These are phyloP conservation scores for Chrysoporthe cubensis DNA, from an alignment of 2,329 filamentous ascomycete species.

Conservation along the genomic window DNA sequence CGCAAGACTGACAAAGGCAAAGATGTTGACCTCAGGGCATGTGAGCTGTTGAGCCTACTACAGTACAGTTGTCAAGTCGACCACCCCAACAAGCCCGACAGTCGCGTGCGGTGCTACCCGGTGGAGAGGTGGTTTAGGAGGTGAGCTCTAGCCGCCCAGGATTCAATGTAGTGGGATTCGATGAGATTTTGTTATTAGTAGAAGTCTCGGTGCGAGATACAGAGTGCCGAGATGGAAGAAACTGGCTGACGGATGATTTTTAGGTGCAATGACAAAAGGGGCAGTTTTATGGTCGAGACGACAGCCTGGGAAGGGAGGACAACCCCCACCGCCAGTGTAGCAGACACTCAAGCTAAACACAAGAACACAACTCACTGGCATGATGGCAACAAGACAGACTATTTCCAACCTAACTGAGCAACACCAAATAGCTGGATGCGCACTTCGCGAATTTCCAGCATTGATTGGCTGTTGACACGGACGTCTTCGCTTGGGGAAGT, in stretches of 20 bases:
- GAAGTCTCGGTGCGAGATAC: neutral
- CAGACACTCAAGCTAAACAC: constrained; percentile 32
- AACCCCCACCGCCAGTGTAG: constrained; percentile 33
- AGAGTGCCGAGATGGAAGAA: neutral
- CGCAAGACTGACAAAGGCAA: constrained; percentile 51
- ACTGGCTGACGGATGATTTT: neutral
- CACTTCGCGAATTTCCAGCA: neutral
- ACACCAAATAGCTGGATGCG: neutral
- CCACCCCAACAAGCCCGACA: constrained; percentile 48
- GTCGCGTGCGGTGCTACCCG: constrained; percentile 58
- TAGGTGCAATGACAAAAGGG: constrained; percentile 64
- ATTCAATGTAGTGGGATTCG: neutral
- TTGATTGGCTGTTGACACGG: neutral
- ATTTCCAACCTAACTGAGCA: constrained; percentile 7
- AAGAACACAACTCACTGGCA: constrained; percentile 39
- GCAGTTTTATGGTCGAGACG: constrained; percentile 64
- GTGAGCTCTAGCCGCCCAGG: constrained; percentile 44
- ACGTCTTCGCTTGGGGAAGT: neutral
- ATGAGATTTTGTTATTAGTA: neutral
- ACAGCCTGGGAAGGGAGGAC: constrained; percentile 60
- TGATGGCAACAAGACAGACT: constrained; percentile 36
- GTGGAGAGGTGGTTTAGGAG: constrained; percentile 63
- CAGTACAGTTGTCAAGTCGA: constrained; percentile 65
- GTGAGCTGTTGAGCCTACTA: constrained; percentile 60
- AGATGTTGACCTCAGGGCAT: constrained; percentile 56